Conservation (phyloP, 805 yeast species). For the Metschnikowia rubicola region DNA sequence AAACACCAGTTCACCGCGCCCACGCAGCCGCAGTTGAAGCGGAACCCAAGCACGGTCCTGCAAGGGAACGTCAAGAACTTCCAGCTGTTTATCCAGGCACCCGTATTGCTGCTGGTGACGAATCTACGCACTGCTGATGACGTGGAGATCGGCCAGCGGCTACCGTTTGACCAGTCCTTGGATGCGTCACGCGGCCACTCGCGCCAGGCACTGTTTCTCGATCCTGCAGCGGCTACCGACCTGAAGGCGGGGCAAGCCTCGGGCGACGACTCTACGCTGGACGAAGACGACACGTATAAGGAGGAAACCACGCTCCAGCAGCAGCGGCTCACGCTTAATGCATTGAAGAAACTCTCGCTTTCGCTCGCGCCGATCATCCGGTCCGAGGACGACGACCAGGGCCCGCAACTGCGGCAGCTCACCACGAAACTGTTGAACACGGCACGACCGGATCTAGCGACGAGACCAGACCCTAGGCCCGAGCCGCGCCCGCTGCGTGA, state of each 20-base stretch:
- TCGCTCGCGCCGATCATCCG: conserved; percentile 39
- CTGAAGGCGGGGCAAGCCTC: background rate
- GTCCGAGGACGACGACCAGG: conserved; percentile 22
- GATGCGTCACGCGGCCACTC: background rate
- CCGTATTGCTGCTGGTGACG: conserved; percentile 38
- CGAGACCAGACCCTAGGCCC: background rate
- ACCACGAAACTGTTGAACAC: conserved; percentile 12
- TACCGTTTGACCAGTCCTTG: conserved; percentile 32
- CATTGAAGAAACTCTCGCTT: conserved; percentile 40
- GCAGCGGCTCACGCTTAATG: conserved; percentile 40
- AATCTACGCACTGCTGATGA: conserved; percentile 31
- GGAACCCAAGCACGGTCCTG: conserved; percentile 13
- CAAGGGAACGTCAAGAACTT: conserved; percentile 27
- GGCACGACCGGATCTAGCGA: background rate
- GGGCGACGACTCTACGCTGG: background rate
- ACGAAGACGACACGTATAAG: conserved; percentile 28
- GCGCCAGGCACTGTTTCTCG: background rate
- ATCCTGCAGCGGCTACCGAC: background rate
- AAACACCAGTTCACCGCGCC: conserved; percentile 25
- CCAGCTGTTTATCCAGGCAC: conserved; percentile 46
- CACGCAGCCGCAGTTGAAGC: conserved; percentile 12
- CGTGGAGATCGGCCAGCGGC: conserved; percentile 38
- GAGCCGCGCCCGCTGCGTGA: conserved; percentile 1
- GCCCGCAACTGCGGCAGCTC: conserved; percentile 11
- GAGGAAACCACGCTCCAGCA: conserved; percentile 39